Evolutionary conservation across 495 filamentous ascomycete species (phyloP).

Genomic region (Cetradonia linearis): DNA sequence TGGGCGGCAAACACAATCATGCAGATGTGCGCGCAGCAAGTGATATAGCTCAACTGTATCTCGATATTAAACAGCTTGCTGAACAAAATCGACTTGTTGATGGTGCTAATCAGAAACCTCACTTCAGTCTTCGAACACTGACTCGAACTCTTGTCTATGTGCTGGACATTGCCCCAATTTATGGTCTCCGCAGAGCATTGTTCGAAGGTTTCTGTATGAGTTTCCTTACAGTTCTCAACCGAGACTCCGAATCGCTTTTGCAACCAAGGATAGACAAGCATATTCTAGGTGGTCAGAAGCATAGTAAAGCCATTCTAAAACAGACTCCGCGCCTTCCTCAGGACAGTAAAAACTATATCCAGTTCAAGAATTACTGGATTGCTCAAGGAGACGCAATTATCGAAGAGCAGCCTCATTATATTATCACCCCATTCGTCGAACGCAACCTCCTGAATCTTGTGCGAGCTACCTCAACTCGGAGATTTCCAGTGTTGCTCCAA

Average conservation of each 20-base stretch:
- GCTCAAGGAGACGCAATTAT: constrained; percentile 54
- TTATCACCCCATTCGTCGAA: constrained; percentile 90
- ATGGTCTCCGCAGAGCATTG: constrained; percentile 76
- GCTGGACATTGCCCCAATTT: constrained; percentile 68
- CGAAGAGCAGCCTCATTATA: constrained; percentile 77
- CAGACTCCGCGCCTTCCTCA: constrained; percentile 63
- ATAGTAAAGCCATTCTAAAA: constrained; percentile 56
- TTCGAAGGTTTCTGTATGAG: constrained; percentile 99
- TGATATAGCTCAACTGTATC: constrained; percentile 75
- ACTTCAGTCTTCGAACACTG: constrained; percentile 93
- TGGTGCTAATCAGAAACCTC: constrained; percentile 83
- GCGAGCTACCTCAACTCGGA: constrained; percentile 77
- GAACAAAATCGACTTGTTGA: constrained; percentile 79
- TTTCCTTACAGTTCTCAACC: constrained; percentile 76
- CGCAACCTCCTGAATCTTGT: constrained; percentile 90
- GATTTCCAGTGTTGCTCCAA: constrained; percentile 92
- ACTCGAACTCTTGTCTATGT: constrained; percentile 84
- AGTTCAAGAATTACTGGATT: constrained; percentile 90
- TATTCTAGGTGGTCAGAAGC: constrained; percentile 57
- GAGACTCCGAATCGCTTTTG: constrained; percentile 65
- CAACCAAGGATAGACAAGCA: constrained; percentile 72
- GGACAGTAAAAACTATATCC: constrained; percentile 70
- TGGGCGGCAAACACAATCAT: constrained; percentile 53
- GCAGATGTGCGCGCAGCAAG: constrained; percentile 55
- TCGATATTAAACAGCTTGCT: constrained; percentile 72